A percentile compares a stretch with the other conserved stretches of the same genome.
phyloP scores from a whole-genome alignment of 1,284 basidiomycete species.

The Ceratobasidium sp. region DNA sequence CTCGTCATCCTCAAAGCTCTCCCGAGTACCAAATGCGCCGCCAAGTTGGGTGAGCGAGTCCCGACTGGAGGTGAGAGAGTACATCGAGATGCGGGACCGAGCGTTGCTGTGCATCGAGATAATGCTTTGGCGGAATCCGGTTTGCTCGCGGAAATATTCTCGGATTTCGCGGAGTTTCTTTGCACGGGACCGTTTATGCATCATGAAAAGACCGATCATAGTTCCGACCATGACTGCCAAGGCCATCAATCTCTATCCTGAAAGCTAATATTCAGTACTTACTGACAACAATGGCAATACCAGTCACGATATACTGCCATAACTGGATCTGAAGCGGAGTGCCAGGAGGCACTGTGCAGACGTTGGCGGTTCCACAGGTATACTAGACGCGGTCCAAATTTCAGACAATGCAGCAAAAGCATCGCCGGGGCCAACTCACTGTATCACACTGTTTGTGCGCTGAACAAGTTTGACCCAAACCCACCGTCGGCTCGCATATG shows the following conservation, averaged over 20 bases:
- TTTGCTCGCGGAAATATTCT: slow-evolving; percentile 68
- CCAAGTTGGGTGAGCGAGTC: slow-evolving; percentile 23
- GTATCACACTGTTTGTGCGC: slow-evolving; percentile 57
- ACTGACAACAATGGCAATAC: slow-evolving; percentile 58
- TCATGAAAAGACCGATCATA: slow-evolving; percentile 58
- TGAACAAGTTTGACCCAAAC: slow-evolving; percentile 51
- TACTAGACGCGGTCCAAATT: slow-evolving; percentile 48
- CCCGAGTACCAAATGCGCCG: slow-evolving; percentile 1
- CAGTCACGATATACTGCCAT: slow-evolving; percentile 62
- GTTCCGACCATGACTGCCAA: slow-evolving; percentile 58
- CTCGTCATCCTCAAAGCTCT: slow-evolving; percentile 19
- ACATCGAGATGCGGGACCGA: slow-evolving; percentile 42
- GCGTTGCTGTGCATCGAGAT: slow-evolving; percentile 55
- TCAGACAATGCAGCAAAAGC: background rate
- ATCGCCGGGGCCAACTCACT: background rate
- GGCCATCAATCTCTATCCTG: background rate
- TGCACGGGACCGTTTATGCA: slow-evolving; percentile 63
- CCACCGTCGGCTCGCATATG: slow-evolving; percentile 52
- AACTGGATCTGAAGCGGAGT: slow-evolving; percentile 54
- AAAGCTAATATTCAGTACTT: slow-evolving; percentile 45
- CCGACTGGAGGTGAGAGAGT: slow-evolving; percentile 15
- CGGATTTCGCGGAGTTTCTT: slow-evolving; percentile 60
- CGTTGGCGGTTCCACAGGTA: slow-evolving; percentile 53
- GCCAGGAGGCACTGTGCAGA: slow-evolving; percentile 54
- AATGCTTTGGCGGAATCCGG: slow-evolving; percentile 54